phyloP scores from a whole-genome alignment of 2,329 filamentous ascomycete species.

The Apiospora phragmitis region DNA sequence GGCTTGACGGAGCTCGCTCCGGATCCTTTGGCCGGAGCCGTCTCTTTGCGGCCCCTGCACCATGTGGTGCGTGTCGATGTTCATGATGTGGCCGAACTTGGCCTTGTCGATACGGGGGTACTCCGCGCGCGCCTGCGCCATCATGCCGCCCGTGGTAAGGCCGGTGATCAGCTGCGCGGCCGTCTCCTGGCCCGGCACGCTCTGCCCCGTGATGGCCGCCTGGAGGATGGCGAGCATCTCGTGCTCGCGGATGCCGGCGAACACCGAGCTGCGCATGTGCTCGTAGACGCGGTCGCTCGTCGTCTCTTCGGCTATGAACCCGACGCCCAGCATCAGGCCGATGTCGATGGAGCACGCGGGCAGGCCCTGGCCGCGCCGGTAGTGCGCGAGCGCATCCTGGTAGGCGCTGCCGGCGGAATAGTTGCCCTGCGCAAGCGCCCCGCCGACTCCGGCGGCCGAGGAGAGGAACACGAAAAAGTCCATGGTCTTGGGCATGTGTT shows the following conservation, averaged over 20 bases:
- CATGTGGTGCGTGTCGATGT: neutral
- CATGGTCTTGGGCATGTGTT: neutral
- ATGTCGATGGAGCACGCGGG: neutral
- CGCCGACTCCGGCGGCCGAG: neutral
- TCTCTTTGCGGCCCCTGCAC: neutral
- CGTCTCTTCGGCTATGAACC: neutral
- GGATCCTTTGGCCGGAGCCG: neutral
- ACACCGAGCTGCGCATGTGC: slow-evolving; percentile 14
- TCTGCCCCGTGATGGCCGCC: neutral
- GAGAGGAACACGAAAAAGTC: neutral
- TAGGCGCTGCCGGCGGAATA: neutral
- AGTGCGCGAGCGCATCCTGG: neutral
- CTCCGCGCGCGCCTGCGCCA: slow-evolving; percentile 19
- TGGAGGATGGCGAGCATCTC: neutral
- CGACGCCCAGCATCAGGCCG: neutral
- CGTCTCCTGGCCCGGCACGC: neutral
- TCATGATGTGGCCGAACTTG: neutral
- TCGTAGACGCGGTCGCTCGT: neutral
- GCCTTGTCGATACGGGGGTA: neutral
- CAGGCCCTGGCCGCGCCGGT: neutral
- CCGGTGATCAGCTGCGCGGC: neutral
- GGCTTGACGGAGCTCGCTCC: slow-evolving; percentile 19
- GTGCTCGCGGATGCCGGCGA: neutral
- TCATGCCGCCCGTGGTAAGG: slow-evolving; percentile 29
- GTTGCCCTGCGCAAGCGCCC: neutral